Evolutionary conservation across 805 yeast genomes (phyloP).

Genomic region (Ogataea wickerhamii): DNA sequence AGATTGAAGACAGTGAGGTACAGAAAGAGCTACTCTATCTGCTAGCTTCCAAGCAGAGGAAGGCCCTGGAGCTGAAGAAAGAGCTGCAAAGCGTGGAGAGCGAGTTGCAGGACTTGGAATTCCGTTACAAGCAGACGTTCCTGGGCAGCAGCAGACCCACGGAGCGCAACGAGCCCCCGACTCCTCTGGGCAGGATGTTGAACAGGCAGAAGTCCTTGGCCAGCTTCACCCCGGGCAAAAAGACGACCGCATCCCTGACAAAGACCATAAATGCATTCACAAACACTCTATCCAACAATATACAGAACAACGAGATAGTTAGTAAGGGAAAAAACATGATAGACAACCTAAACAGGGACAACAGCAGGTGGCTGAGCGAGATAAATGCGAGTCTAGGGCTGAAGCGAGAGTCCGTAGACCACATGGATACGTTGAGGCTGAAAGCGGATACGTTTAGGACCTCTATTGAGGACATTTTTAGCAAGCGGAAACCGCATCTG

Average conservation of each 20-base stretch:
- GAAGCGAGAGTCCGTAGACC: conserved; percentile 5
- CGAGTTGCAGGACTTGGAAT: conserved; percentile 37
- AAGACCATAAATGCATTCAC: conserved; percentile 23
- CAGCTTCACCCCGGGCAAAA: background rate
- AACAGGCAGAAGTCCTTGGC: conserved; percentile 1
- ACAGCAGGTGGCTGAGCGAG: conserved; percentile 24
- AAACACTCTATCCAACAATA: conserved; percentile 23
- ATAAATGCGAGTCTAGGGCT: conserved; percentile 13
- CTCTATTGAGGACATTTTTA: conserved; percentile 1
- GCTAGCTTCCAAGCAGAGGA: conserved; percentile 52
- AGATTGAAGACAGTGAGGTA: background rate
- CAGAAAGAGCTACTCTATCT: conserved; percentile 29
- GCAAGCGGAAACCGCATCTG: background rate
- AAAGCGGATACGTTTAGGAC: conserved; percentile 1
- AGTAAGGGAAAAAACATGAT: conserved; percentile 25
- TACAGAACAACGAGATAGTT: conserved; percentile 23
- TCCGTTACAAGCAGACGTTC: conserved; percentile 22
- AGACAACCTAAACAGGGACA: conserved; percentile 24
- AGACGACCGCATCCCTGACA: conserved; percentile 1
- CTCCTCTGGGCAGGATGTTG: background rate
- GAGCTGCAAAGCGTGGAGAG: conserved; percentile 38
- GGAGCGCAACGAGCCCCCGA: background rate
- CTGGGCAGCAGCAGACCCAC: conserved; percentile 1
- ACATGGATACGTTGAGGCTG: background rate
- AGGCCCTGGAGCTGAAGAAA: conserved; percentile 46